A percentile compares a stretch with the other conserved stretches of the same genome.
Conservation (phyloP, 108 stramenopile genomes). For the Stephanodiscus minutulus region DNA sequence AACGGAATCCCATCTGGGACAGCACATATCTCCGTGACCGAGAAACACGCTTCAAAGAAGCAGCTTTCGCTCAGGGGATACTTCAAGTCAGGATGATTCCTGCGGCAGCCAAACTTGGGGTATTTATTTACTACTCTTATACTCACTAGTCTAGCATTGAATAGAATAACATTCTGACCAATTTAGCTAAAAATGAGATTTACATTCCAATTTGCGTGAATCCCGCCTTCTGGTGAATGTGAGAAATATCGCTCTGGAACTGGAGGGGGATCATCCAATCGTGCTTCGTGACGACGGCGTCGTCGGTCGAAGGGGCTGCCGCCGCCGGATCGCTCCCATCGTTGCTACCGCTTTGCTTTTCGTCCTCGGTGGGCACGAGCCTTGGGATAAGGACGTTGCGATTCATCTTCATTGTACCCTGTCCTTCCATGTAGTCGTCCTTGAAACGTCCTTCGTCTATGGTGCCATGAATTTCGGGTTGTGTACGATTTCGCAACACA, state of each 20-base stretch:
- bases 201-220: conserved; percentile 74
- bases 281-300: conserved; percentile 33
- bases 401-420: conserved; percentile 89
- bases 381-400: conserved; percentile 63
- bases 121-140: too few species aligned
- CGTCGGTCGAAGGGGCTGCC: not conserved
- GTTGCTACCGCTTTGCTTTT: conserved; percentile 1
- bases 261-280: conserved; percentile 90
- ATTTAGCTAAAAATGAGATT: not conserved
- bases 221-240: conserved; percentile 83
- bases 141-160: too few species aligned
- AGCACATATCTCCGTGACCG: too few species aligned
- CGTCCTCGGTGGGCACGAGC: conserved; percentile 20
- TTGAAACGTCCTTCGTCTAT: conserved; percentile 89
- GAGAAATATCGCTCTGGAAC: conserved; percentile 85
- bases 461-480: not conserved
- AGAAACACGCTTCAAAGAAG: too few species aligned
- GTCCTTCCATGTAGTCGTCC: conserved; percentile 90
- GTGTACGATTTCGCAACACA: not conserved
- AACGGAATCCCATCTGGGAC: too few species aligned
- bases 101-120: too few species aligned
- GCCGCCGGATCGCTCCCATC: conserved; percentile 11
- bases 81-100: too few species aligned
- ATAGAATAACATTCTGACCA: too few species aligned
- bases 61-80: too few species aligned